Evolutionary conservation across 495 filamentous ascomycete genomes (phyloP), one percentile per base, ranked within the genome.

Genomic region (Chaetomidium leptoderma): DNA sequence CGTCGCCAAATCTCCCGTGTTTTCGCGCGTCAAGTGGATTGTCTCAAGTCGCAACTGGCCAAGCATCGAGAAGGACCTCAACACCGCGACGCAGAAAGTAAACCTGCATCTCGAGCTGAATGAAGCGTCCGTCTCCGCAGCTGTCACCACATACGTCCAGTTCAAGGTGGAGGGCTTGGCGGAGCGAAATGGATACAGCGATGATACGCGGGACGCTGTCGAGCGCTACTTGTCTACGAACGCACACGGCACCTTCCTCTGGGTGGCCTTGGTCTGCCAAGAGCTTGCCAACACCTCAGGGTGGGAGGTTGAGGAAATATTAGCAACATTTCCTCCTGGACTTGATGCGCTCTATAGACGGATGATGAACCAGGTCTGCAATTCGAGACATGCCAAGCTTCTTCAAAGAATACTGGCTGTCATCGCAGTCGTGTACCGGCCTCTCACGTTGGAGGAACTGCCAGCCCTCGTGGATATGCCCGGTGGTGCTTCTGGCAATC

Each of bases 21-120:
- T 36, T 27, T 49, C 57, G 16, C 37, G 27, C 19, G 56, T 75
- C 55, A 78, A 74, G 23, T 59, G 49, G 55, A 48, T 63, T 13
- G 54, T 62, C 1, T 62, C 60, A 1, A 63, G 60, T 46, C 60
- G 60, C 37, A 59, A 63, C 29, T 59, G 50, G 60, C 48, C 47
- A 40, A 37, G 43, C 17, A 59, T 63, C 33, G 55, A 58, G 39
- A 36, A 52, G 36, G 7, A 45, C 14, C 49, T 63, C 4, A 47
- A 44, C 11, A 21, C 29, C 24, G 48, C 35, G 26, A 32, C 45
- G 19, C 43, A 58, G 37, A 49, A 59, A 30, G 19, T 29, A 2
- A 58, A 23, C 13, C 55, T 63, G 3, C n/a, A 24, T 44, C 60
- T 63, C 33, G 55, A 62, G 36, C 26, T 62, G 19, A 62, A 62